phyloP scores from a whole-genome alignment of 352 stramenopile species.

The Phytophthora nicotianae region DNA sequence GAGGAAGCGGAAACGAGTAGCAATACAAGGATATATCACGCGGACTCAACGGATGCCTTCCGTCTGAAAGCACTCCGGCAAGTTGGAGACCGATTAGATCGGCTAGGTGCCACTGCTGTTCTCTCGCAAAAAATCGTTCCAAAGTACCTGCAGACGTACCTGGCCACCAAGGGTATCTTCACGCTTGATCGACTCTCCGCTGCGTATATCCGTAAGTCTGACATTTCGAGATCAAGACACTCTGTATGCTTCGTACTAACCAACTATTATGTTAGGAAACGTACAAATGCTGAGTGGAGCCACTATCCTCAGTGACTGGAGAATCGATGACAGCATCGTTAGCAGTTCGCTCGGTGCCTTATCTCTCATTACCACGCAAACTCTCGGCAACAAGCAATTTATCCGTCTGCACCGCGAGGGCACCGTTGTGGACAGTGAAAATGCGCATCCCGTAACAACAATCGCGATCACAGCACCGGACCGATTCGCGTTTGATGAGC shows the following conservation, averaged over 20 bases:
- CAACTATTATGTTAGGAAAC: slow-evolving; percentile 32
- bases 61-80: slow-evolving; percentile 37
- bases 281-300: slow-evolving; percentile 60
- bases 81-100: slow-evolving; percentile 40
- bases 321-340: slow-evolving; percentile 19
- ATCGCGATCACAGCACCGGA: slow-evolving; percentile 42
- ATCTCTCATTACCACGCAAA: slow-evolving; percentile 42
- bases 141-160: slow-evolving; percentile 45
- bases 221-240: slow-evolving; percentile 5
- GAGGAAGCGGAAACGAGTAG: slow-evolving; percentile 12
- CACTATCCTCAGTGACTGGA: slow-evolving; percentile 53
- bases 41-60: slow-evolving; percentile 22
- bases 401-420: slow-evolving; percentile 37
- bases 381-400: slow-evolving; percentile 40
- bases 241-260: background rate
- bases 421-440: background rate
- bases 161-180: slow-evolving; percentile 46
- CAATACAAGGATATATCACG: slow-evolving; percentile 20
- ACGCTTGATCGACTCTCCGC: slow-evolving; percentile 54
- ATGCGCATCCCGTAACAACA: slow-evolving; percentile 44
- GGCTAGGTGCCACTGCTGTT: slow-evolving; percentile 44
- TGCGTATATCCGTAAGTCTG: slow-evolving; percentile 55
- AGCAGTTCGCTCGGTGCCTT: slow-evolving; percentile 44
- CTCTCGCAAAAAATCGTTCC: slow-evolving; percentile 67
- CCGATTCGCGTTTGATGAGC: slow-evolving; percentile 50